Conservation (phyloP, 371 early-diverging fungal species). For the Mucor piriformis region DNA sequence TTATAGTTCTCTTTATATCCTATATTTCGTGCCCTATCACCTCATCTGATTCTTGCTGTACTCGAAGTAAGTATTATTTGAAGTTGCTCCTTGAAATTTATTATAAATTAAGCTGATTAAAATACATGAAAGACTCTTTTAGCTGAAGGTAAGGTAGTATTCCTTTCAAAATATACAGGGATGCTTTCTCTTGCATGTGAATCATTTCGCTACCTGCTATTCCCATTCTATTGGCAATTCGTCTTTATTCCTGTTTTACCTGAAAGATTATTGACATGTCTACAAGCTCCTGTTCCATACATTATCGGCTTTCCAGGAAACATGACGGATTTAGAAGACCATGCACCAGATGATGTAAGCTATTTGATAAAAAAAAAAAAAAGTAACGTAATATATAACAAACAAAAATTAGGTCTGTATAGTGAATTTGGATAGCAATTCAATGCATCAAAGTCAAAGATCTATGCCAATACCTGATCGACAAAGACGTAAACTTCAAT, state of each 20-base stretch:
- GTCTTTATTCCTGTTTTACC: slow-evolving; percentile 83
- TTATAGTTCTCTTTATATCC: slow-evolving; percentile 80
- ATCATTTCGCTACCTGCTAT: slow-evolving; percentile 68
- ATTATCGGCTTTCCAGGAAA: slow-evolving; percentile 74
- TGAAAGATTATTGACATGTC: slow-evolving; percentile 66
- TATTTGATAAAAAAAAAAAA: slow-evolving; percentile 1
- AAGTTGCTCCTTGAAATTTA: background rate
- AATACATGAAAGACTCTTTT: slow-evolving; percentile 58
- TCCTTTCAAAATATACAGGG: slow-evolving; percentile 68
- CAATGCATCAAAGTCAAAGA: slow-evolving; percentile 47
- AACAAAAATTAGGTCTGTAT: slow-evolving; percentile 60
- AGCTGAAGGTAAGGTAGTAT: slow-evolving; percentile 76
- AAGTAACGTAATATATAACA: background rate
- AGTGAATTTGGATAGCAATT: slow-evolving; percentile 62
- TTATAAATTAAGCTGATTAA: background rate
- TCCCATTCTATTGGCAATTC: slow-evolving; percentile 83
- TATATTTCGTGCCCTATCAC: slow-evolving; percentile 72
- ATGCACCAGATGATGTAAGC: slow-evolving; percentile 68
- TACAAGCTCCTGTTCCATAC: slow-evolving; percentile 85
- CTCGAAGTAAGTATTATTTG: slow-evolving; percentile 52
- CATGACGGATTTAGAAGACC: slow-evolving; percentile 60
- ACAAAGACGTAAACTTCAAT: slow-evolving; percentile 58
- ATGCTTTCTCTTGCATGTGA: slow-evolving; percentile 80
- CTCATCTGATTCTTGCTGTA: slow-evolving; percentile 70
- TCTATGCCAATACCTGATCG: slow-evolving; percentile 52